Percentiles rank a stretch among this genome's conserved stretches.
Conservation (phyloP, 2,329 filamentous ascomycete species). For the Stagonosporopsis tanaceti region DNA sequence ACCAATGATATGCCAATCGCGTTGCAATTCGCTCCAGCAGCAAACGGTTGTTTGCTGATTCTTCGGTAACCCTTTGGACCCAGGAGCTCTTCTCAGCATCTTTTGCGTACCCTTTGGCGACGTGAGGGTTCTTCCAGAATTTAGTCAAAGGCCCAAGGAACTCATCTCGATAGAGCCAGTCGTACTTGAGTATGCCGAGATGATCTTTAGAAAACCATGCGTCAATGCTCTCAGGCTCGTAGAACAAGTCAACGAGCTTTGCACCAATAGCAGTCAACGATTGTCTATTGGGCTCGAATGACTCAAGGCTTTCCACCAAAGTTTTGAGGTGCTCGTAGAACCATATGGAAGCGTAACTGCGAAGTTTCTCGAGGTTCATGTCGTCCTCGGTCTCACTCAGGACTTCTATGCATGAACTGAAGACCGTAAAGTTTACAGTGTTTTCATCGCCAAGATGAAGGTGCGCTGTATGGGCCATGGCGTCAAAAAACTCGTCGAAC, state of each 20-base stretch:
- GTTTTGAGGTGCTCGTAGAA: conserved; percentile 20
- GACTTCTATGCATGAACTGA: not conserved
- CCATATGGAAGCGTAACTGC: conserved; percentile 8
- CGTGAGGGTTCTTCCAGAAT: conserved; percentile 20
- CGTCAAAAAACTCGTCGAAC: conserved; percentile 21
- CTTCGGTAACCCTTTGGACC: not conserved
- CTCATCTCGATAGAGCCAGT: conserved; percentile 1
- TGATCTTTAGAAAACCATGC: not conserved
- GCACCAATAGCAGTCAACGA: not conserved
- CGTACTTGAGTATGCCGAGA: not conserved
- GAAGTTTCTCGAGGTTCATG: no score
- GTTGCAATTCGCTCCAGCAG: not conserved
- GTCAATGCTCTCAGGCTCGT: not conserved
- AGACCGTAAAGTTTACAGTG: not conserved
- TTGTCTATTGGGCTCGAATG: conserved; percentile 10
- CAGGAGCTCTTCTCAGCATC: conserved; percentile 15
- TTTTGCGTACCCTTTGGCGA: conserved; percentile 15
- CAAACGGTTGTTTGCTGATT: not conserved
- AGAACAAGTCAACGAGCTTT: conserved; percentile 3
- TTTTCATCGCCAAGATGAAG: not conserved
- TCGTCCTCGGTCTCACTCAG: not conserved
- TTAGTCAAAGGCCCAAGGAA: conserved; percentile 14
- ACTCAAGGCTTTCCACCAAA: conserved; percentile 11
- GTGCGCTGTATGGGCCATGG: no score
- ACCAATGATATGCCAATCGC: not conserved